A percentile compares a stretch with the other conserved stretches of the same genome.
Conservation (phyloP, 257 asterid species). For the Solanum paucissectum region DNA sequence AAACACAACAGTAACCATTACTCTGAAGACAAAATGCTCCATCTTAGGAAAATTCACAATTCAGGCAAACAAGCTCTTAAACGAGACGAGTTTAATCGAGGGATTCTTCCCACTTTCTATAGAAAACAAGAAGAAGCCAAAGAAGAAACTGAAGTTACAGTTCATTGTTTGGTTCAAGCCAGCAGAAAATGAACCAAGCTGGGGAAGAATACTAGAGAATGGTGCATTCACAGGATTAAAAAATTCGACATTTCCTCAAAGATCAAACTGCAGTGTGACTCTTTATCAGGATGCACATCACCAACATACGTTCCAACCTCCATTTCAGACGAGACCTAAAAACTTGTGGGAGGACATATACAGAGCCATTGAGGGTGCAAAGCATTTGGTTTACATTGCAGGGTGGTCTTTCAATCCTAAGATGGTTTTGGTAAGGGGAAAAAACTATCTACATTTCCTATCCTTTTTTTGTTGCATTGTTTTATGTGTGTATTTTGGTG, state of each 20-base stretch:
- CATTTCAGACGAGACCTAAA: conserved; percentile 28
- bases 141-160: conserved; percentile 43
- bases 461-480: not conserved
- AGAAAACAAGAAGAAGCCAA: conserved; percentile 39
- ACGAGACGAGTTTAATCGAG: conserved; percentile 41
- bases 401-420: conserved; percentile 87
- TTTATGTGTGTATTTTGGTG: not conserved
- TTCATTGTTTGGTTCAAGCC: conserved; percentile 71
- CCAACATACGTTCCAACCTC: conserved; percentile 38
- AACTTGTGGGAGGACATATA: conserved; percentile 77
- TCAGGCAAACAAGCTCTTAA: conserved; percentile 34
- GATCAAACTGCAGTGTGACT: conserved; percentile 50
- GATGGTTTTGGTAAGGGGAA: conserved; percentile 41
- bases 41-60: conserved; percentile 46
- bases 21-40: conserved; percentile 42
- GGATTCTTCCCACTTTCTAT: conserved; percentile 57
- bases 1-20: conserved; percentile 46
- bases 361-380: conserved; percentile 72
- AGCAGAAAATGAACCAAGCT: conserved; percentile 42
- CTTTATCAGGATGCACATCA: conserved; percentile 89
- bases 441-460: not conserved
- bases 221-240: conserved; percentile 53
- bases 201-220: conserved; percentile 44
- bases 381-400: conserved; percentile 68
- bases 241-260: conserved; percentile 54